phyloP scores from a whole-genome alignment of 345 rosid species.

The Luvunga scandens region DNA sequence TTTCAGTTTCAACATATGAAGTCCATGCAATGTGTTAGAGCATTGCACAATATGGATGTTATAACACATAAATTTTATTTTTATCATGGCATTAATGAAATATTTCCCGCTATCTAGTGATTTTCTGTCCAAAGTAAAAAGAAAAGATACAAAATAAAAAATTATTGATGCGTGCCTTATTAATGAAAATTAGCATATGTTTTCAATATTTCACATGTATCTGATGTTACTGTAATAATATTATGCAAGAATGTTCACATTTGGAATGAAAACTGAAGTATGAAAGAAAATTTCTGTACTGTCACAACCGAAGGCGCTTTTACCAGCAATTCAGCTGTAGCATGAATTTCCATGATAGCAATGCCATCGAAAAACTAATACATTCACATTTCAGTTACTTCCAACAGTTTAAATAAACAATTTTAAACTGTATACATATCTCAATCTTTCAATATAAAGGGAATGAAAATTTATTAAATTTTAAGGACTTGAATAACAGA shows the following conservation, averaged over 20 bases:
- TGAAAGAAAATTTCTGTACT: neutral
- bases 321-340: neutral
- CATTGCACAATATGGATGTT: neutral
- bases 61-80: neutral
- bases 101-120: neutral
- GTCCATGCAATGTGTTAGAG: neutral
- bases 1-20: neutral
- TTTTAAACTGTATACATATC: neutral
- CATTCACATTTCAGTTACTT: neutral
- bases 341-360: neutral
- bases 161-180: neutral
- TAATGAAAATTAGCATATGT: neutral
- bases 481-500: neutral
- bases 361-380: neutral
- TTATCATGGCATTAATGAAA: neutral
- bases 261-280: neutral
- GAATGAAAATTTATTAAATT: neutral
- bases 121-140: neutral
- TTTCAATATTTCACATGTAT: neutral
- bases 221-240: neutral
- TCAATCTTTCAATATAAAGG: neutral
- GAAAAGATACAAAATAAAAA: neutral
- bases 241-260: neutral
- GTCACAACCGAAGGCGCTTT: neutral
- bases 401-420: neutral